A percentile compares a stretch with the other conserved stretches of the same genome.
Conservation (phyloP, 2,329 filamentous ascomycete genomes). For the Akanthomyces lecanii region DNA sequence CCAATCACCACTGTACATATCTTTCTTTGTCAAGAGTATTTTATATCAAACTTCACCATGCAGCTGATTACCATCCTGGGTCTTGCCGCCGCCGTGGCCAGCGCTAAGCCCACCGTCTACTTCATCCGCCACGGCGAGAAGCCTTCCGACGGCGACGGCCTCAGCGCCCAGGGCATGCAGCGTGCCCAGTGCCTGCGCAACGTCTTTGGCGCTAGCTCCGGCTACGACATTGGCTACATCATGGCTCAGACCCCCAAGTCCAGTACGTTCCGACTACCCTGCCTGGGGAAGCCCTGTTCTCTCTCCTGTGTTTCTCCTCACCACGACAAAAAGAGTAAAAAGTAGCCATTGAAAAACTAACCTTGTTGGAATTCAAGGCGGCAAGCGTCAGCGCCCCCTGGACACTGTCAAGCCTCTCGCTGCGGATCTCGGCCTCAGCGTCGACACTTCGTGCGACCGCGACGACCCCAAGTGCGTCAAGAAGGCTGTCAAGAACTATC, state of each 20-base stretch:
- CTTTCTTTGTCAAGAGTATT: no score
- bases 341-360: no score
- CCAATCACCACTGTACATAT: background rate
- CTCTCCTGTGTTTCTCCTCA: no score
- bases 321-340: no score
- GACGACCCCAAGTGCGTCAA: conserved; percentile 53
- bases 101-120: conserved; percentile 48
- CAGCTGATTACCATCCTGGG: conserved; percentile 20
- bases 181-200: conserved; percentile 55
- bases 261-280: conserved; percentile 26
- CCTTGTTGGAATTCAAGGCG: conserved; percentile 30
- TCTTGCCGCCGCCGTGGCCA: conserved; percentile 22
- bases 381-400: conserved; percentile 48
- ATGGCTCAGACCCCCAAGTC: conserved; percentile 52
- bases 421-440: conserved; percentile 47
- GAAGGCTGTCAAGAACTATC: conserved; percentile 44
- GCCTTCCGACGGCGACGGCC: conserved; percentile 46
- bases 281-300: no score
- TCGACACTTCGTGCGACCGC: conserved; percentile 53
- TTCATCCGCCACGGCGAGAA: conserved; percentile 64
- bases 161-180: conserved; percentile 47
- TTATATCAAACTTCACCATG: conserved; percentile 19
- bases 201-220: conserved; percentile 50
- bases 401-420: conserved; percentile 56
- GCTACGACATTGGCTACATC: conserved; percentile 55